Evolutionary conservation across 257 asterid species (phyloP).

Genomic region (Ballota nigra): DNA sequence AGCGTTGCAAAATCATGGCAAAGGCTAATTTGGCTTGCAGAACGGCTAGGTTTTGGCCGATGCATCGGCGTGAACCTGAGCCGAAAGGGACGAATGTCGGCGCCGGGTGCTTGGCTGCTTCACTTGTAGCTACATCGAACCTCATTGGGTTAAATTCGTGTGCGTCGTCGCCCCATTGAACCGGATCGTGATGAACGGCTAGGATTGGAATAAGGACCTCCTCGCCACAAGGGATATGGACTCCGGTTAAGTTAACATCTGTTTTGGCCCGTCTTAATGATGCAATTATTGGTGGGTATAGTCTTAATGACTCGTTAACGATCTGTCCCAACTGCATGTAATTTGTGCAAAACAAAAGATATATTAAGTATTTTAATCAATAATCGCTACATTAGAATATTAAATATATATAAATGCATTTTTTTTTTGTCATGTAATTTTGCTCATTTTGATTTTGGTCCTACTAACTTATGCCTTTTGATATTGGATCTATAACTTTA

Average conservation of each 20-base stretch:
- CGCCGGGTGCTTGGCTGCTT: conserved; percentile 22
- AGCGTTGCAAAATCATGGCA: conserved; percentile 60
- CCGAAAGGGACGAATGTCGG: conserved; percentile 79
- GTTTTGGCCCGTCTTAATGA: conserved; percentile 51
- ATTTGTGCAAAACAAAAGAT: not conserved
- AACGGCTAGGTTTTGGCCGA: conserved; percentile 74
- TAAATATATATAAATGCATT: too few species aligned
- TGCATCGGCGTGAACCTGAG: conserved; percentile 61
- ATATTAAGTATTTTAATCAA: not conserved
- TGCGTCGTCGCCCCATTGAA: conserved; percentile 62
- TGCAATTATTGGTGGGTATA: conserved; percentile 76
- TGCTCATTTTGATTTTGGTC: too few species aligned
- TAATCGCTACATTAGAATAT: too few species aligned
- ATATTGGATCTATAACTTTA: too few species aligned
- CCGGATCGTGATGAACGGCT: conserved; percentile 69
- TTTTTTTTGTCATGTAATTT: too few species aligned
- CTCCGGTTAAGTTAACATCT: conserved; percentile 35
- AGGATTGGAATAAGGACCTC: conserved; percentile 71
- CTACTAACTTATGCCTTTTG: too few species aligned
- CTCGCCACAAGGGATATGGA: conserved; percentile 47
- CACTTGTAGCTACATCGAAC: conserved; percentile 49
- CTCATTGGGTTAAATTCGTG: conserved; percentile 71
- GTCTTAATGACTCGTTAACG: conserved; percentile 58
- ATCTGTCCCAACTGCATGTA: conserved; percentile 62
- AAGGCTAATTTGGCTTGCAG: conserved; percentile 66